Evolutionary conservation across 1,284 basidiomycete genomes (phyloP).

Genomic region (Chalciporus sp.): DNA sequence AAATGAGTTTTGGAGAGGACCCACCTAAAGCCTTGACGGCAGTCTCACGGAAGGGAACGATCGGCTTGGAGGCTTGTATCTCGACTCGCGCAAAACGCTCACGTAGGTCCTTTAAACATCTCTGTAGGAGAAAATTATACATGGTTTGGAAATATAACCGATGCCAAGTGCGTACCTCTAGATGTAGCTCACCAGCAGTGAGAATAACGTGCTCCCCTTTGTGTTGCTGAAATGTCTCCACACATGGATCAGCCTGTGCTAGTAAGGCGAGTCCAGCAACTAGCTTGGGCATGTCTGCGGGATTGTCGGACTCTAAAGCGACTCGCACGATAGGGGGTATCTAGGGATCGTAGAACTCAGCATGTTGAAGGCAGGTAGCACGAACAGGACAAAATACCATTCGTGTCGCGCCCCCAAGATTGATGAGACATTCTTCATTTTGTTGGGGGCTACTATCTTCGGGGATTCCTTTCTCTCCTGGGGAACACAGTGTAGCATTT

Average conservation of each 20-base stretch:
- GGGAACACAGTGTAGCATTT: slow-evolving; percentile 88
- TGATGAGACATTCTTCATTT: slow-evolving; percentile 66
- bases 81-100: slow-evolving; percentile 94
- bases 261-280: slow-evolving; percentile 88
- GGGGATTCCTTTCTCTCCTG: slow-evolving; percentile 46
- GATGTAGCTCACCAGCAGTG: slow-evolving; percentile 94
- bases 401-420: slow-evolving; percentile 79
- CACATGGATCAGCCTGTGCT: slow-evolving; percentile 96
- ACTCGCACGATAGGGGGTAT: slow-evolving; percentile 93
- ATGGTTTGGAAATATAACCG: neutral
- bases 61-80: slow-evolving; percentile 92
- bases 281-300: slow-evolving; percentile 93
- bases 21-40: slow-evolving; percentile 78
- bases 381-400: slow-evolving; percentile 50
- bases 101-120: slow-evolving; percentile 92
- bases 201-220: slow-evolving; percentile 98
- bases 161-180: slow-evolving; percentile 65
- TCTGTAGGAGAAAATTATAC: slow-evolving; percentile 44
- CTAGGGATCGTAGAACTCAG: slow-evolving; percentile 40
- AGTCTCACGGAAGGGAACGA: slow-evolving; percentile 98
- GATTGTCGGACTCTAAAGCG: slow-evolving; percentile 86
- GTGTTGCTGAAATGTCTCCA: slow-evolving; percentile 95
- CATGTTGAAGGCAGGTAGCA: neutral
- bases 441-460: slow-evolving; percentile 39
- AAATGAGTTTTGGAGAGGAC: slow-evolving; percentile 3